Conservation (phyloP, 805 yeast species). For the Clavispora vitiphila region DNA sequence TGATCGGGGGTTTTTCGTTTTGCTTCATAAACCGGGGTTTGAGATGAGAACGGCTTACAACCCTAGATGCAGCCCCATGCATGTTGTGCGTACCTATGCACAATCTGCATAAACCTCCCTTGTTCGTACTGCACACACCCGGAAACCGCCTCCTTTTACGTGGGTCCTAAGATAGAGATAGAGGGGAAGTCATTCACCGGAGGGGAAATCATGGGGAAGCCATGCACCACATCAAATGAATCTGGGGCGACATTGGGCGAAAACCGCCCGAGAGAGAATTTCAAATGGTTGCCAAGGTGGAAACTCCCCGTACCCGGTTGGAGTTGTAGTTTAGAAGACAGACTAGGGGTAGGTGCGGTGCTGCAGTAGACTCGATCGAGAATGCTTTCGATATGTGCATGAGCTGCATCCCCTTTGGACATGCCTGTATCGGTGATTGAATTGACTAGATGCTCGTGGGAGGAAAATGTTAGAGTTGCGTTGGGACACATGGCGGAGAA, state of each 20-base stretch:
- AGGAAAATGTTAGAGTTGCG: too few relatives aligned
- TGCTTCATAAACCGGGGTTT: too few relatives aligned
- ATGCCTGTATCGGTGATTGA: not conserved
- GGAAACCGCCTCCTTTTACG: not conserved
- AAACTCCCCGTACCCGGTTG: not conserved
- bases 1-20: too few relatives aligned
- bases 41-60: not conserved
- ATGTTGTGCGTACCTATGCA: not conserved
- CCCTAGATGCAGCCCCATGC: not conserved
- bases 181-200: not conserved
- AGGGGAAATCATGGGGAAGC: too few relatives aligned
- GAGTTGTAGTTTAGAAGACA: not conserved
- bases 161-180: not conserved
- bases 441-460: too few relatives aligned
- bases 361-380: not conserved
- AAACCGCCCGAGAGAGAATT: too few relatives aligned
- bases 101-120: not conserved
- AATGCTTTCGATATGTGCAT: not conserved
- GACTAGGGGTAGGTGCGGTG: not conserved
- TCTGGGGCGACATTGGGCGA: too few relatives aligned
- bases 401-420: not conserved
- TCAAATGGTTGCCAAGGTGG: too few relatives aligned
- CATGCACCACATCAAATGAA: too few relatives aligned
- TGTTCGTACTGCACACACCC: not conserved
- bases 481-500: too few relatives aligned